A percentile compares a stretch with the other conserved stretches of the same genome.
These are phyloP conservation scores for Penicillium soppii DNA, from an alignment of 495 filamentous ascomycete species.

Conservation along the genomic window DNA sequence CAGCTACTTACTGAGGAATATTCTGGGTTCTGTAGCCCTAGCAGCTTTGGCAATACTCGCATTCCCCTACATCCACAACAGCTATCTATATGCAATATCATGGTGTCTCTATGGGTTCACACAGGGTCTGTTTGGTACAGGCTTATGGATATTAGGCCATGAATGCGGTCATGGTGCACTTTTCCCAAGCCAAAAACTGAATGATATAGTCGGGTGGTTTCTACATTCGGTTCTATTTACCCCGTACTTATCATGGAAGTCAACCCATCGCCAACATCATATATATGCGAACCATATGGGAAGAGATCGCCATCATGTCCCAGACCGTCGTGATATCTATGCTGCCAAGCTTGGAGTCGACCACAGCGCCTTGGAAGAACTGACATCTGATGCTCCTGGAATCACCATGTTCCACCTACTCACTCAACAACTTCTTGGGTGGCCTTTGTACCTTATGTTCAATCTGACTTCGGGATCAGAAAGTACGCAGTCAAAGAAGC, in stretches of 20 bases:
- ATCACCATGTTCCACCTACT: slow-evolving; percentile 36
- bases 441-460: slow-evolving; percentile 43
- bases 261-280: slow-evolving; percentile 63
- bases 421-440: slow-evolving; percentile 46
- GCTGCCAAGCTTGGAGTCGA: too few relatives aligned
- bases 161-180: slow-evolving; percentile 69
- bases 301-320: slow-evolving; percentile 50
- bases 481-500: too few relatives aligned
- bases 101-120: too few relatives aligned
- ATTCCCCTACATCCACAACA: too few relatives aligned
- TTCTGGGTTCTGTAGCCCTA: too few relatives aligned
- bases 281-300: slow-evolving; percentile 48
- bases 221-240: slow-evolving; percentile 57
- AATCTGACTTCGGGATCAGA: slow-evolving; percentile 30
- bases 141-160: slow-evolving; percentile 78
- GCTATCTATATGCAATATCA: too few relatives aligned
- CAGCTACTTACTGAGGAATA: too few relatives aligned
- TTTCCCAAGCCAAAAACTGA: slow-evolving; percentile 53
- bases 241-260: slow-evolving; percentile 66
- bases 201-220: slow-evolving; percentile 59
- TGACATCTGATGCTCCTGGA: slow-evolving; percentile 48
- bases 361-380: too few relatives aligned
- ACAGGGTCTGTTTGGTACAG: too few relatives aligned
- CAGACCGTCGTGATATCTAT: too few relatives aligned
- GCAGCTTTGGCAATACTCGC: too few relatives aligned